Evolutionary conservation across 495 filamentous ascomycete genomes (phyloP), one percentile per base, ranked within the genome.

Genomic region (Aspergillus sparsus): DNA sequence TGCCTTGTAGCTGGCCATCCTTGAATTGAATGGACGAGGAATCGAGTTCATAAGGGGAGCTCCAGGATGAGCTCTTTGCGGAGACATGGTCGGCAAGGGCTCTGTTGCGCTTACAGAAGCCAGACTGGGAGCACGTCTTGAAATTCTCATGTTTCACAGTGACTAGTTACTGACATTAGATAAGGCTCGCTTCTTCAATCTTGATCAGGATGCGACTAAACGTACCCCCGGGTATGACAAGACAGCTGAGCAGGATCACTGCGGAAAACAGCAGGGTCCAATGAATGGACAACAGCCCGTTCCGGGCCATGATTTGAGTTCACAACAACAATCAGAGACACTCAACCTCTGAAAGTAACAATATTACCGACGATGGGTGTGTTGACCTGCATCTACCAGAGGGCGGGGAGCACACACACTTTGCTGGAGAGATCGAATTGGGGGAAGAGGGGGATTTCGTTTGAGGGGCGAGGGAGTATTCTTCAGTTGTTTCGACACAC

Each of bases 41-140:
- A 41, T 87, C 80, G 50, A 98, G 84, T 65, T 82, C 82, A 74
- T 97, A 98, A 2, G 93, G 92, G 13, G 92, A 87, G 58, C 76
- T 75, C 92, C 92, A 97, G 15, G 82, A 78, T 42, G 84, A 79
- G 51, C 84, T 85, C 35, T 81, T 67, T 34, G 83, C 76, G 41
- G 83, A 74, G 55, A 83, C 92, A 54, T 84, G 79, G 70, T 98
- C 92, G 60, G 95, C 95, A 68, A 87, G 90, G 32, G 85, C 89
- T 69, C 93, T 87, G 73, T 97, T 97, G 57, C 94, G 91, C 69
- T 89, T 91, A 74, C 95, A 98, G 80, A 98, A 98, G 57, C 94
- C 94, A 0, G 93, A 92, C 72, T 98, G 94, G 39, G 84, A 76
- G 77, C 62, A 98, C 60, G 87, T 96, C 68, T 98, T 98, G 82